Evolutionary conservation across 495 filamentous ascomycete species (phyloP), one percentile per base, ranked within the genome.

Genomic region (Podospora pseudoanserina): DNA sequence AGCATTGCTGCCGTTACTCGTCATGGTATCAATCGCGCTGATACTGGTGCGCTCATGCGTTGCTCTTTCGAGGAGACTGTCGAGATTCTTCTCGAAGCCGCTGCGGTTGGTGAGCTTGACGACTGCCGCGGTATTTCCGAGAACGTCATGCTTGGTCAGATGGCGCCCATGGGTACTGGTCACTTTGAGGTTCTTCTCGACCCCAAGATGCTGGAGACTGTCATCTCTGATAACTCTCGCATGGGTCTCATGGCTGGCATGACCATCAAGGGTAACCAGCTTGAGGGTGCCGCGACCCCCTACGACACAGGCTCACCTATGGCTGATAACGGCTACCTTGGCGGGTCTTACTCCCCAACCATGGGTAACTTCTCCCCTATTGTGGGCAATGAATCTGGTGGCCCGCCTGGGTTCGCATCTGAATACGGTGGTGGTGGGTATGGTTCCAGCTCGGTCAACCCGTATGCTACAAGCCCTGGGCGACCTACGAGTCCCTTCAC

Each of bases 51-150:
- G 2, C 83, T 99, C 73, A 99, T 99, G 95, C 89, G 95, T 76
- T 99, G 95, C 84, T 99, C 95, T 9, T 99, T 99, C 80, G 95
- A 99, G 81, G 96, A 99, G 74, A 99, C 95, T 0, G 95, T 99
- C 39, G 95, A 99, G 76, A 99, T 99, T 81, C 83, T 99, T 28
- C 85, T 97, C 32, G 95, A 99, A 68, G 95, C 95, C 53, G 95
- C 95, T 55, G 92, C 92, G 55, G 89, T 90, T 56, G 95, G 95
- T 75, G 95, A 99, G 78, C 85, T 98, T 20, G 95, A 99, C 73
- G 94, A 99, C 78, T 98, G 96, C 82, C 90, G 92, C 66, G 95
- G 95, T 82, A 92, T 99, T 27, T 97, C 94, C 0, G 95, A 99
- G 82, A 99, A 99, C 78, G 88, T 99, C 79, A 98, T 99, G 87